Conservation (phyloP, 2,329 filamentous ascomycete species). For the Sclerotinia minor region DNA sequence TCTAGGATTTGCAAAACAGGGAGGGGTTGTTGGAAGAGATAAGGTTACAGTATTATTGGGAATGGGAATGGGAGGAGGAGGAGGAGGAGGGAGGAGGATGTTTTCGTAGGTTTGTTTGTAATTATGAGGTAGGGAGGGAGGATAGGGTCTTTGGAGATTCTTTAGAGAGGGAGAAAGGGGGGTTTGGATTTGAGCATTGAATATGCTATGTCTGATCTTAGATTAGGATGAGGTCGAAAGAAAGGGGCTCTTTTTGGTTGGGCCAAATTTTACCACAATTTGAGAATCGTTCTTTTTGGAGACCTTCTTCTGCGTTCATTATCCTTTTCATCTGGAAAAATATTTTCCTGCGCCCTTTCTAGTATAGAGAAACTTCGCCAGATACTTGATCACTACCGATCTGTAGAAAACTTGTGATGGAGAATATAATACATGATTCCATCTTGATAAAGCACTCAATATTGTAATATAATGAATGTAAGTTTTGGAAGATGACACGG, state of each 20-base stretch:
- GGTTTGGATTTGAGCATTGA: not conserved
- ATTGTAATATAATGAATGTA: not conserved
- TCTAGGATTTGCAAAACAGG: not conserved
- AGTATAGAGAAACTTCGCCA: too few species aligned
- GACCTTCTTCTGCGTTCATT: not conserved
- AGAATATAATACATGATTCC: not conserved
- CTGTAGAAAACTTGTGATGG: too few species aligned
- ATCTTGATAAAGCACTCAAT: not conserved
- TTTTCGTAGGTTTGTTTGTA: too few species aligned
- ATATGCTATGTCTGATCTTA: not conserved
- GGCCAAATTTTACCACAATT: not conserved
- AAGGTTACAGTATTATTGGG: too few species aligned
- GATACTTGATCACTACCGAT: not conserved
- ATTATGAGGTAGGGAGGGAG: too few species aligned
- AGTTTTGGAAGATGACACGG: not conserved
- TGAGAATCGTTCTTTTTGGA: not conserved
- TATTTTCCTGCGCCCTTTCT: not conserved
- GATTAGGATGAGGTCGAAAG: not conserved
- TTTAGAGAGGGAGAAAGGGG: too few species aligned
- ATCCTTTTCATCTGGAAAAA: not conserved
- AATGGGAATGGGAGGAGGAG: too few species aligned
- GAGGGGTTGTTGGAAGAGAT: not conserved
- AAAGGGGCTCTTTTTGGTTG: not conserved
- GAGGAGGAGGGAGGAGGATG: too few species aligned
- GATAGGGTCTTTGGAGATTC: too few species aligned